These are phyloP conservation scores for Dillenia suffruticosa DNA, from an alignment of 164 flowering plant species.

Conservation along the genomic window DNA sequence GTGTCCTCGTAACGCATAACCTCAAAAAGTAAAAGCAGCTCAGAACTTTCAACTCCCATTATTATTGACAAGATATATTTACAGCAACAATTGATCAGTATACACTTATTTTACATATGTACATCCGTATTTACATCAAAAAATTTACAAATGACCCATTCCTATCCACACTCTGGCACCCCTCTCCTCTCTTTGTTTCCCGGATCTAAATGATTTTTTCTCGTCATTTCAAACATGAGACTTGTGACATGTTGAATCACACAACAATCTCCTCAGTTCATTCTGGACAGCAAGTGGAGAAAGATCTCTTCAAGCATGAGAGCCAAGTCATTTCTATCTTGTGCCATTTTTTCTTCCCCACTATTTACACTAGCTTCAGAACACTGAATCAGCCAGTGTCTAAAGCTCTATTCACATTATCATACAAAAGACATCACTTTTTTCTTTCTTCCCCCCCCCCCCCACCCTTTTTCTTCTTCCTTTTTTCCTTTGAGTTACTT, in stretches of 20 bases:
- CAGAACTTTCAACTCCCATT: too few species aligned
- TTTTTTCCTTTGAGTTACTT: not conserved
- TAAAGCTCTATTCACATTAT: not conserved
- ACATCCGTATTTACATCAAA: constrained; percentile 33
- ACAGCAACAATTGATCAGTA: constrained; percentile 7
- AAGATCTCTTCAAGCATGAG: too few species aligned
- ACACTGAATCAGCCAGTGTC: constrained; percentile 1
- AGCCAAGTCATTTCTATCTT: not conserved
- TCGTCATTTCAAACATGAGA: too few species aligned
- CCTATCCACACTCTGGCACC: too few species aligned
- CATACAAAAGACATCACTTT: too few species aligned
- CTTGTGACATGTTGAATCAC: too few species aligned
- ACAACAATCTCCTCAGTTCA: too few species aligned
- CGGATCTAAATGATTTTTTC: too few species aligned
- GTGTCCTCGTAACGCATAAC: too few species aligned
- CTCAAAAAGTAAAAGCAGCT: too few species aligned
- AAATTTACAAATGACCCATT: constrained; percentile 10
- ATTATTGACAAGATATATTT: constrained; percentile 1
- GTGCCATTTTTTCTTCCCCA: not conserved
- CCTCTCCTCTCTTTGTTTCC: too few species aligned
- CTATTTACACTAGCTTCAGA: not conserved
- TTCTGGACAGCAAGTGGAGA: too few species aligned
- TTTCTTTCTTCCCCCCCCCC: not conserved
- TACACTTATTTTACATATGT: constrained; percentile 10
- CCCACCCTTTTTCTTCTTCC: not conserved